These are phyloP conservation scores for Gossypium turneri DNA, from an alignment of 345 rosid species.

Conservation along the genomic window DNA sequence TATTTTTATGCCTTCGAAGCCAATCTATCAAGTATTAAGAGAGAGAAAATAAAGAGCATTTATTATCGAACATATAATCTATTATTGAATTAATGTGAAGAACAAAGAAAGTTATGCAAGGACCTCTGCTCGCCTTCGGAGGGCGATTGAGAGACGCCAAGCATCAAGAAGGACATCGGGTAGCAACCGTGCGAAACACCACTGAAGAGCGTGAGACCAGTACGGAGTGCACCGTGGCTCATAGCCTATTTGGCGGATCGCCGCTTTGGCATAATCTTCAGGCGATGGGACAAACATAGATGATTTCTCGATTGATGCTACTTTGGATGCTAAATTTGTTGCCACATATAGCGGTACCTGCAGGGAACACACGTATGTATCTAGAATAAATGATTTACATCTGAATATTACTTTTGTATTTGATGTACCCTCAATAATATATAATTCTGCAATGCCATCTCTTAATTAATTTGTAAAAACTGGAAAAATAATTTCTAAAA, in stretches of 20 bases:
- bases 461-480: too few species aligned
- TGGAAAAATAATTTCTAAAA: too few species aligned
- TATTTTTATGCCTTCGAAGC: too few species aligned
- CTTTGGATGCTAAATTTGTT: constrained; percentile 63
- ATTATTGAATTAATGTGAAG: neutral
- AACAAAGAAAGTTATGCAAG: constrained; percentile 24
- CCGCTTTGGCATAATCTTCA: constrained; percentile 52
- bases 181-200: constrained; percentile 50
- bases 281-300: constrained; percentile 61
- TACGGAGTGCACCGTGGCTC: constrained; percentile 65
- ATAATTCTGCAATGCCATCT: too few species aligned
- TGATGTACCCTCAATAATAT: too few species aligned
- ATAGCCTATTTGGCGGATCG: constrained; percentile 49
- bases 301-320: constrained; percentile 43
- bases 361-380: neutral
- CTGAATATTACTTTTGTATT: neutral
- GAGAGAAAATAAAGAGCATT: too few species aligned
- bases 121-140: constrained; percentile 33
- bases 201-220: constrained; percentile 77
- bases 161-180: constrained; percentile 53
- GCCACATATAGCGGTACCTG: constrained; percentile 83
- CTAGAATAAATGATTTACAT: neutral
- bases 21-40: too few species aligned
- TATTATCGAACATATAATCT: neutral
- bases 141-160: constrained; percentile 82